Evolutionary conservation across 129 eudicot genomes (phyloP), one percentile per base, ranked within the genome.

Genomic region (Sambucus nigra): DNA sequence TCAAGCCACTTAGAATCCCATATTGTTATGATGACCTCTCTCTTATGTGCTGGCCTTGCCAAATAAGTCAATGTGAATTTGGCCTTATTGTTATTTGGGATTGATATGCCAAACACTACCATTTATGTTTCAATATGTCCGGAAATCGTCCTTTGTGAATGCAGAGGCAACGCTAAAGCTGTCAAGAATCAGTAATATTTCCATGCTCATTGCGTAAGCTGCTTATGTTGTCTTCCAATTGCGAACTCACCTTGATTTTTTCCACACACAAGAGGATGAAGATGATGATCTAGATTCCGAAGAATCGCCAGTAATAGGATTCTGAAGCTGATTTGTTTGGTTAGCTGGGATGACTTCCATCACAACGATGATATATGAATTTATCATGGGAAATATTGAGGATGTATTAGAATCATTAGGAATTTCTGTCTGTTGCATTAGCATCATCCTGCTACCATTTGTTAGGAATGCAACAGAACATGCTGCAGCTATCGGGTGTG

Each of bases 401-500:
- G 80, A 63, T 35, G 97, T 93, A 20, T 89, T 95, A 0, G 74
- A 72, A 52, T 69, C 95, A 14, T 89, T 95, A 95, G 97, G 95
- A 5, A 46, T 89, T n/a, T 78, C 93, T 20, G 86, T 89, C 25
- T 67, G 86, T 57, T 89, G 84, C 73, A 84, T 89, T 25, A 84
- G 97, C 63, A 78, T 89, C 51, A 89, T 89, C 39, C 57, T 89
- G 64, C 78, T 89, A 22, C 97, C 97, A 23, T 81, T 84, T 40
- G 93, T 79, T 26, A 95, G 97, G 62, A 89, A 89, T 66, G 97
- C 97, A 65, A 92, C 94, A 12, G 97, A 88, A 72, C 97, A 88
- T 66, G 95, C 95, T 14, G 97, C 88, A 55, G 95, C 97, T n/a
- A 39, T 89, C 59, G 81, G 84, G 33, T 48, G 81, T 89, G 38